A percentile compares a stretch with the other conserved stretches of the same genome.
phyloP scores from a whole-genome alignment of 179 eudicot genomes.

The Silene noctiflora region DNA sequence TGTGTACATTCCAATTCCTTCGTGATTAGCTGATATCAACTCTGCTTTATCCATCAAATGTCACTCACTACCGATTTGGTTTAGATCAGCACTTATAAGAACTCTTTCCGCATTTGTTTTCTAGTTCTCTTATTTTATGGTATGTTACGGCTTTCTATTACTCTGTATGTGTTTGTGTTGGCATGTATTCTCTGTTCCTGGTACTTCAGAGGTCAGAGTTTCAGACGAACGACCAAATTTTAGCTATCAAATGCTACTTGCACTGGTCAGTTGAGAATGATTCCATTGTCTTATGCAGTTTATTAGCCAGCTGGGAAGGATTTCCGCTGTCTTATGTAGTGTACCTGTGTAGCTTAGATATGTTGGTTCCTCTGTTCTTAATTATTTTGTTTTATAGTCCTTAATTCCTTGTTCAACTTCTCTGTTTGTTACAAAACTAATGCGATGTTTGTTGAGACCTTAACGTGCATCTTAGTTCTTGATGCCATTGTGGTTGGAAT shows the following conservation, averaged over 20 bases:
- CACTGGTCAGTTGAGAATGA: neutral
- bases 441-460: conserved; percentile 36
- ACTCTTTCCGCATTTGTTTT: neutral
- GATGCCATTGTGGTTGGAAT: conserved; percentile 97
- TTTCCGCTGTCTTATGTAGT: neutral
- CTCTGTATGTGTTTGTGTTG: neutral
- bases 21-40: neutral
- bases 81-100: neutral
- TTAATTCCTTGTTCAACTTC: neutral
- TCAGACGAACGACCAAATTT: neutral
- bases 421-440: neutral
- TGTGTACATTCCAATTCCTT: neutral
- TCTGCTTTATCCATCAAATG: neutral
- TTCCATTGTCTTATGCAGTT: neutral
- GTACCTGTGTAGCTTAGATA: conserved; percentile 1
- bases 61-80: neutral
- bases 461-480: conserved; percentile 64
- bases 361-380: neutral
- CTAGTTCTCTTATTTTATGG: neutral
- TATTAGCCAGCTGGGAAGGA: neutral
- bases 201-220: neutral
- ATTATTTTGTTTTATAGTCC: neutral
- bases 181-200: neutral
- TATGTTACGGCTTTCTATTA: neutral
- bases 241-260: neutral